Evolutionary conservation across 2,329 filamentous ascomycete species (phyloP), one percentile per base, ranked within the genome.

Genomic region (Venturia aucupariae): DNA sequence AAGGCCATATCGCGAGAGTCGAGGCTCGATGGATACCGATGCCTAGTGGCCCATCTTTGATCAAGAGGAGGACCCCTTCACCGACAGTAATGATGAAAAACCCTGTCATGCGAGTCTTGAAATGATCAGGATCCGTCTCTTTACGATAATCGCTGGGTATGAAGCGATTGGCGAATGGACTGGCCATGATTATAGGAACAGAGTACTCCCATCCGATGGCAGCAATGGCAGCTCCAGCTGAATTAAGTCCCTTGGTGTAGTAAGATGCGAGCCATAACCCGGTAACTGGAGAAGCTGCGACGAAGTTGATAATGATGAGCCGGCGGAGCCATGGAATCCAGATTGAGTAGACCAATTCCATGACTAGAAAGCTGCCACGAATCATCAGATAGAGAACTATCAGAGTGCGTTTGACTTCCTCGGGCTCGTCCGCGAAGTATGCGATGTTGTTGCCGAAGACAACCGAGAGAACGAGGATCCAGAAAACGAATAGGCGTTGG

Each of bases 41-140:
- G 7, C 65, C 67, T 6, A 67, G 55, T 13, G 67, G 67, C 46
- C 66, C 64, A 15, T 62, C 66, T 44, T 63, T 62, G 38, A 68
- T 67, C 13, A 68, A 64, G 19, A 46, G 22, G 3, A 68, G 30
- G 2, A 68, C 67, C 13, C 66, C 67, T 61, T 68, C 67, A 24
- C 67, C 67, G n/a, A 68, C 24, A 24, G 66, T 64, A 64, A 68
- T 66, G 48, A 66, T 67, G 55, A 63, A 67, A 57, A 68, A 68
- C 44, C 65, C 65, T 30, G 57, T 44, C 42, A 61, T 48, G 4
- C 62, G 32, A 10, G 32, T 32, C 3, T 30, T 27, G 17, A 60
- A 27, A 48, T 62, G 63, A n/a, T 39, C 30, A 13, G 63, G 24
- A 41, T 65, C 60, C 17, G 35, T 17, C 27, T 62, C 41, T 39